These are phyloP conservation scores for Zychaea mexicana DNA, from an alignment of 371 early-diverging fungal species.

Conservation along the genomic window DNA sequence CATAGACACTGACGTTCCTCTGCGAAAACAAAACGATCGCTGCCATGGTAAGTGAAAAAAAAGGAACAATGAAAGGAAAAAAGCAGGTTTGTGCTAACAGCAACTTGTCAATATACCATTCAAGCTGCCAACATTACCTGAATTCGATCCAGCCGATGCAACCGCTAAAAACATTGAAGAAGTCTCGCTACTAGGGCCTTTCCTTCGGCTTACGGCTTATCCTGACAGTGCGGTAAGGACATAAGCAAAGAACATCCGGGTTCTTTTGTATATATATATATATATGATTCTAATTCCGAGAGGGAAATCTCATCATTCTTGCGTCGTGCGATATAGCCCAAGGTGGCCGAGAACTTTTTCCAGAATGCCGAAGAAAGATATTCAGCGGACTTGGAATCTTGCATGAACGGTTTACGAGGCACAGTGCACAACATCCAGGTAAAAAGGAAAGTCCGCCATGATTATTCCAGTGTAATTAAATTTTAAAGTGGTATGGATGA, in stretches of 20 bases:
- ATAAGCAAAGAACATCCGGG: not conserved
- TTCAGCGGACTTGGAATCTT: conserved; percentile 56
- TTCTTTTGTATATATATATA: not conserved
- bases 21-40: conserved; percentile 60
- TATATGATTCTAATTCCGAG: not conserved
- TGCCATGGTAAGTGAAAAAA: conserved; percentile 41
- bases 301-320: not conserved
- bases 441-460: conserved; percentile 1
- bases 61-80: not conserved
- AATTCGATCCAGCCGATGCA: conserved; percentile 64
- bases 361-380: conserved; percentile 54
- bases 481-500: not conserved
- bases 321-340: conserved; percentile 56
- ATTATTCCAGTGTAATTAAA: not conserved
- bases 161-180: conserved; percentile 66
- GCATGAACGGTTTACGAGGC: conserved; percentile 70
- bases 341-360: conserved; percentile 67
- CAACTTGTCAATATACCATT: conserved; percentile 12
- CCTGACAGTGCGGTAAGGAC: conserved; percentile 53
- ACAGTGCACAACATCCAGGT: conserved; percentile 68
- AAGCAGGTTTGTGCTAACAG: too few species aligned
- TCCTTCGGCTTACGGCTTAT: conserved; percentile 65
- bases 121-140: conserved; percentile 41
- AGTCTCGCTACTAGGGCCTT: conserved; percentile 75
- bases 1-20: conserved; percentile 48